Base-by-base conservation (phyloP, 73 alveolate genomes). In the Uronychia setigera region DNA sequence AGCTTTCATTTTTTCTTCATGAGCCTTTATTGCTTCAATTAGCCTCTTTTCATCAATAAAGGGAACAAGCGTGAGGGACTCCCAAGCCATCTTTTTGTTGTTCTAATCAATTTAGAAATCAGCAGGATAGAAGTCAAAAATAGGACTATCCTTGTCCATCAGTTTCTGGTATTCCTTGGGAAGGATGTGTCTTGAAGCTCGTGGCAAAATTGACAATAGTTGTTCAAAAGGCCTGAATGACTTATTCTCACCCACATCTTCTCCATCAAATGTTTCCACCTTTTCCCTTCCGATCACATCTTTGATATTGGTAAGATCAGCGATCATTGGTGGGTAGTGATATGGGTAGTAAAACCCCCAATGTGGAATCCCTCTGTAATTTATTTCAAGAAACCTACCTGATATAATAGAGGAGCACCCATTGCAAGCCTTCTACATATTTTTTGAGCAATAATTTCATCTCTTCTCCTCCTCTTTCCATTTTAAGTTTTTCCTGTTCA, bases 331-430 rank as follows among this genome's bases (percentile, higher is more conserved):
- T n/a, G 99, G 98, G 88, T 98, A 98, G 91, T 97, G 98, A 93
- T 94, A 97, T 28, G 99, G 99, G 88, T 98, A 98, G 89, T 88
- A 98, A 99, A 98, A 98, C 77, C 99, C 96, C 99, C 99, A 98
- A 91, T 96, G 97, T 60, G 88, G 89, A 57, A 94, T 96, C 26
- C 99, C 99, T 95, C 92, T 89, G n/a, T n/a, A n/a, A n/a, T n/a
- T n/a, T n/a, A n/a, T n/a, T n/a, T n/a, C n/a, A n/a, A n/a, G n/a
- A n/a, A n/a, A n/a, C n/a, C n/a, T n/a, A n/a, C n/a, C n/a, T n/a
- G 82, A 92, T 96, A 85, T 93, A 93, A 59, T 93, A 95, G 67
- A 46, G 67, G 80, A 98, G 89, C 29, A 97, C 99, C 98, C 99
- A 98, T 83, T 97, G 97, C 81, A 98, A 79, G 35, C 99, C 99